Evolutionary conservation across 352 stramenopile species (phyloP), one percentile per base, ranked within the genome.

Genomic region (Discostella stelligera): DNA sequence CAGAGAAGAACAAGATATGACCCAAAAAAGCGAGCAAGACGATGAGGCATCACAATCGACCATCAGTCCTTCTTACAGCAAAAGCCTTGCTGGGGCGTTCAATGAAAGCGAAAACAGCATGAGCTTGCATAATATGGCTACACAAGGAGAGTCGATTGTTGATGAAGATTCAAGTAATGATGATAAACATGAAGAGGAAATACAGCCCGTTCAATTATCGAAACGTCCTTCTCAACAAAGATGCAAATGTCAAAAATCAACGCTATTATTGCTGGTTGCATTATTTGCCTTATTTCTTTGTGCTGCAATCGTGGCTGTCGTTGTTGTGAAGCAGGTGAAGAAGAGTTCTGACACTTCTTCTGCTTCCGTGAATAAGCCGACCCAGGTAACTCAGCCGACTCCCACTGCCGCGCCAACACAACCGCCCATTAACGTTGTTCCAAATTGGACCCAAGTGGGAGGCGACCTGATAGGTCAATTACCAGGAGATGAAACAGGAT

Each of bases 401-500:
- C 49, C 72, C 20, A 80, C 30, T 61, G 32, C n/a, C 32, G 39
- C 54, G n/a, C 66, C 73, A 69, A 74, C 62, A 23, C 27, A 49
- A 48, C 41, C 37, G 11, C 66, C 73, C 39, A 8, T 54, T 16
- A 56, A 44, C 39, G 11, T 37, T n/a, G 41, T 66, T 62, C 56
- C 65, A 20, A 80, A 60, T 52, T 80, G 73, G 73, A 41, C 72
- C 21, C 65, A 80, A 66, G 55, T 84, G 63, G 80, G 75, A 41
- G 53, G 25, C 44, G 68, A 81, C 44, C 58, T 87, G 7, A n/a
- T 49, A 52, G 80, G 76, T 18, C 68, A 78, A 59, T 60, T 25
- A 25, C 55, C 67, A 61, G 72, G 61, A 56, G 80, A 84, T 66
- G 66, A 84, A 71, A 67, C 71, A 60, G 80, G 80, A 63, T 82